These are phyloP conservation scores for Musa schizocarpa DNA, from an alignment of 176 grass and related monocot genomes.

Conservation along the genomic window DNA sequence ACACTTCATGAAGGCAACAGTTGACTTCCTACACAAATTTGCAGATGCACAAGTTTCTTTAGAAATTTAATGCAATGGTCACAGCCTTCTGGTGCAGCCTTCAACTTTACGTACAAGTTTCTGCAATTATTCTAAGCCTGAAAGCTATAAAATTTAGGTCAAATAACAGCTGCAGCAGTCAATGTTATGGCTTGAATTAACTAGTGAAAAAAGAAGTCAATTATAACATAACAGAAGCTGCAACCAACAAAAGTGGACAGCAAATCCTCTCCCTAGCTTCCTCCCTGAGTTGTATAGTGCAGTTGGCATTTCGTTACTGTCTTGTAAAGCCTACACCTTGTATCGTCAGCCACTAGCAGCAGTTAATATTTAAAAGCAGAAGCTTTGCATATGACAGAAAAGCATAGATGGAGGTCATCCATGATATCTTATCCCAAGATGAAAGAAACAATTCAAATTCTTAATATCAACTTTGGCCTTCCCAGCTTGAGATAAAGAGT, in stretches of 20 bases:
- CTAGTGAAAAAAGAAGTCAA: too few relatives aligned
- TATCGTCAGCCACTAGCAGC: neutral
- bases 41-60: neutral
- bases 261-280: too few relatives aligned
- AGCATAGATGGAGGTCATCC: too few relatives aligned
- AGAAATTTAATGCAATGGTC: neutral
- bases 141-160: neutral
- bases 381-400: neutral
- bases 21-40: neutral
- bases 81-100: neutral
- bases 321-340: neutral
- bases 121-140: neutral
- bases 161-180: neutral
- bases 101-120: neutral
- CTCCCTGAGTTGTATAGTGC: too few relatives aligned
- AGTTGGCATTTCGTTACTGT: too few relatives aligned
- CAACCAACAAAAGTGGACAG: too few relatives aligned
- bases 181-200: too few relatives aligned
- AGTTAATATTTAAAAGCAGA: neutral
- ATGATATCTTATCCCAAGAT: neutral
- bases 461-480: neutral
- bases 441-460: neutral
- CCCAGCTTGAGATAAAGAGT: neutral
- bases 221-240: too few relatives aligned
- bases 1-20: neutral